These are phyloP conservation scores for Boletus sp. DNA, from an alignment of 768 basidiomycete genomes.

Conservation along the genomic window DNA sequence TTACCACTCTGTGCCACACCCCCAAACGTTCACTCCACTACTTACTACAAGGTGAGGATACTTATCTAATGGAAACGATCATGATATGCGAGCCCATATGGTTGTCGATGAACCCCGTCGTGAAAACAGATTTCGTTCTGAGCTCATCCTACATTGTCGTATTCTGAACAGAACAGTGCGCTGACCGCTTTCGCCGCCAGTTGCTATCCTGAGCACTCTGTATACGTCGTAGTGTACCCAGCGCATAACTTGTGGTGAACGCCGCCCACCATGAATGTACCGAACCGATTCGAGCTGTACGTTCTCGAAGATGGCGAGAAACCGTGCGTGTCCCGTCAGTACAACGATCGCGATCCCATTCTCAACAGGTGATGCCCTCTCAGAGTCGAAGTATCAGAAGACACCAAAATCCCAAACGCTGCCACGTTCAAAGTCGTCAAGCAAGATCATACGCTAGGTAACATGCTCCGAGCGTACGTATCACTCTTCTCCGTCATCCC, in stretches of 20 bases:
- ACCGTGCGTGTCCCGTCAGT: slow-evolving; percentile 66
- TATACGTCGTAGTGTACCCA: not conserved
- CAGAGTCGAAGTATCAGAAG: slow-evolving; percentile 89
- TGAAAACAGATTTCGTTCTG: slow-evolving; percentile 59
- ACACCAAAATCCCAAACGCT: slow-evolving; percentile 97
- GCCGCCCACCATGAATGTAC: slow-evolving; percentile 74
- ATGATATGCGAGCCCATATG: slow-evolving; percentile 57
- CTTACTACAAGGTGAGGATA: slow-evolving; percentile 17
- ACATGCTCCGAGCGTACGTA: slow-evolving; percentile 92
- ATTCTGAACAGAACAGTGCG: not conserved
- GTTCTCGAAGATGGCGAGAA: slow-evolving; percentile 93
- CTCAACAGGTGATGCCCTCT: slow-evolving; percentile 4
- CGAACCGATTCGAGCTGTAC: slow-evolving; percentile 88
- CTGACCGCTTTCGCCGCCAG: slow-evolving; percentile 10
- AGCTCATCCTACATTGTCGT: slow-evolving; percentile 20
- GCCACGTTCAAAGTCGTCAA: slow-evolving; percentile 93
- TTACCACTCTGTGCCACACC: slow-evolving; percentile 15
- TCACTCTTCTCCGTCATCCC: slow-evolving; percentile 6
- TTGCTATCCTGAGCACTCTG: not conserved
- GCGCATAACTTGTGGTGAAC: not conserved
- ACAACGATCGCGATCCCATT: not conserved
- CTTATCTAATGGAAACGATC: not conserved
- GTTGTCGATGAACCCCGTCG: no score
- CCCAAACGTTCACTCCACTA: slow-evolving; percentile 20
- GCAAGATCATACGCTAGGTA: slow-evolving; percentile 96